Evolutionary conservation across 2,329 filamentous ascomycete genomes (phyloP), one percentile per base, ranked within the genome.

Genomic region (Sporothrix pseudoabietina): DNA sequence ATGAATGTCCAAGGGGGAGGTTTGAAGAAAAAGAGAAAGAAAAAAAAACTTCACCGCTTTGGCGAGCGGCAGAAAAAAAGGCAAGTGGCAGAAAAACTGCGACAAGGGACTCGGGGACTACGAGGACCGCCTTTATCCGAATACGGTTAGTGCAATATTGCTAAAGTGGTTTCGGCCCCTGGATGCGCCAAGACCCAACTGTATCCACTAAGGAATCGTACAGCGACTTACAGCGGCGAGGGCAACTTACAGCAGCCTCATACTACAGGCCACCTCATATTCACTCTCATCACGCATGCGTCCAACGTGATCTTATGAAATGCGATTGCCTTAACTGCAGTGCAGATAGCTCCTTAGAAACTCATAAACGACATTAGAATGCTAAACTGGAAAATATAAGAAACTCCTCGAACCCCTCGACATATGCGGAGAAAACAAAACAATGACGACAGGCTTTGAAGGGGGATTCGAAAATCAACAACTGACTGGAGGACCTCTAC

Each of bases 11-110:
- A 30, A 16, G 30, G 41, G 61, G n/a, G 22, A 16, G 19, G 19
- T 8, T 65, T 61, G 59, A 35, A 35, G 39, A 41, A 41, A 12
- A 26, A 26, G 2, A 26, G 26, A 26, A 32, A 68, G 44, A 57
- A 69, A 69, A 71, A 71, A 71, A 69, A 47, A 65, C 4, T 55
- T 54, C 71, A 72, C 71, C 71, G 71, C 70, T 57, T 55, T 55
- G 9, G 14, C 54, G 16, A 22, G 68, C 52, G 54, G 68, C 41
- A 69, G 69, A 59, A 61, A 39, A 69, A 69, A 52, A 32, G 14
- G 32, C 12, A 30, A 68, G 10, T 39, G 32, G 32, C 59, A 41
- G 59, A 63, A 41, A 68, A 69, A 41, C 44, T 16, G 14, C 44
- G 44, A 49, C 44, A 49, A 49, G 35, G 35, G 35, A 35, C 35